phyloP scores from a whole-genome alignment of 2,329 filamentous ascomycete genomes.

The Penicillium sp. region DNA sequence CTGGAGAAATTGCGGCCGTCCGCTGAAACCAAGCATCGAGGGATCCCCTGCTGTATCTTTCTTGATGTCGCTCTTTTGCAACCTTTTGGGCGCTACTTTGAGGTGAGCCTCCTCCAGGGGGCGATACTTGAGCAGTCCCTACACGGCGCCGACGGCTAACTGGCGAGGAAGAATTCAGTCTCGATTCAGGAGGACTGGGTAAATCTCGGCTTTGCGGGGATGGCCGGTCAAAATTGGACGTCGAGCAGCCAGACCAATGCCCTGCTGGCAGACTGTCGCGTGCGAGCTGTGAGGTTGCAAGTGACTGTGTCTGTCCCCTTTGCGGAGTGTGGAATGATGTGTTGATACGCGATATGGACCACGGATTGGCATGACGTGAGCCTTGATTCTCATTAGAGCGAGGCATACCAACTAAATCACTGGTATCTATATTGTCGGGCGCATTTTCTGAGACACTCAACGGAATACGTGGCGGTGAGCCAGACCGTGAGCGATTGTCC shows the following conservation, averaged over 20 bases:
- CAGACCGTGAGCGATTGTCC: too few species aligned
- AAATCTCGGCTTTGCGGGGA: slow-evolving; percentile 2
- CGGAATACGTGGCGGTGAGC: too few species aligned
- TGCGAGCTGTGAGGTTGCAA: too few species aligned
- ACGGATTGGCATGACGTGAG: slow-evolving; percentile 10
- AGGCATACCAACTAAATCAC: background rate
- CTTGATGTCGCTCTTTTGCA: slow-evolving; percentile 15
- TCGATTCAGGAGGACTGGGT: slow-evolving; percentile 1
- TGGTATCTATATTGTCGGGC: too few species aligned
- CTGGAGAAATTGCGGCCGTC: slow-evolving; percentile 12
- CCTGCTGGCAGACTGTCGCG: too few species aligned
- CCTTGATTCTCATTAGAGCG: background rate
- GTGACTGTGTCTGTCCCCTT: background rate
- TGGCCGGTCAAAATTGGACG: too few species aligned
- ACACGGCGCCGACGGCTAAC: slow-evolving; percentile 1
- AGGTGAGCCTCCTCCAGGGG: too few species aligned
- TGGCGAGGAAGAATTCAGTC: slow-evolving; percentile 8
- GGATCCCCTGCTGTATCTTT: slow-evolving; percentile 21
- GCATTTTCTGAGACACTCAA: too few species aligned
- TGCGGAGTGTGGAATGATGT: slow-evolving; percentile 11
- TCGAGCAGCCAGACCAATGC: too few species aligned
- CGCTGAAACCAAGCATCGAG: slow-evolving; percentile 21
- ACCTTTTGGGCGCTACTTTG: too few species aligned
- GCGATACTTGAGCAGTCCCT: background rate
- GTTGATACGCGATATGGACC: slow-evolving; percentile 14